Conservation (phyloP, 306 rosid species). For the Cicer yamashitae region DNA sequence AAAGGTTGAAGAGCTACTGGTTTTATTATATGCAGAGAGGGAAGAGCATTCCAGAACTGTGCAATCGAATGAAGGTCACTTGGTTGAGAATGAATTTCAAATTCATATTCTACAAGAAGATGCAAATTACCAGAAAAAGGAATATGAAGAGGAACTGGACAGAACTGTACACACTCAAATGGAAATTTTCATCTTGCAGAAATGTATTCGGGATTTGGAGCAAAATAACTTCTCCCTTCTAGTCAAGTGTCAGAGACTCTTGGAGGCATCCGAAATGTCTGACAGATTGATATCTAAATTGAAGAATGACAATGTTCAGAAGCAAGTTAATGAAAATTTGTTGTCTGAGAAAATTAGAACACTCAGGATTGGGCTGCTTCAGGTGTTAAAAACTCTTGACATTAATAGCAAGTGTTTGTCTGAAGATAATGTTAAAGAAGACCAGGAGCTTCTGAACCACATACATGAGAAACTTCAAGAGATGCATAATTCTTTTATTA, state of each 20-base stretch:
- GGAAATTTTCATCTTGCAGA: slow-evolving; percentile 71
- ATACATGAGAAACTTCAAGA: slow-evolving; percentile 62
- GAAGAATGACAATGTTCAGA: slow-evolving; percentile 61
- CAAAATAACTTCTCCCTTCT: slow-evolving; percentile 57
- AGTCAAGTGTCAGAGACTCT: slow-evolving; percentile 65
- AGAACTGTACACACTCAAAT: slow-evolving; percentile 61
- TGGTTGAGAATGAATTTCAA: slow-evolving; percentile 68
- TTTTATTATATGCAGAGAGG: slow-evolving; percentile 67
- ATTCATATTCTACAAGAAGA: slow-evolving; percentile 66
- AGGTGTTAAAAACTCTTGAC: slow-evolving; percentile 59
- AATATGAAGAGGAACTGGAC: slow-evolving; percentile 73
- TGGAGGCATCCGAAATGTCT: slow-evolving; percentile 64
- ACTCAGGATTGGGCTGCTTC: slow-evolving; percentile 69
- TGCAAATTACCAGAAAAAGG: slow-evolving; percentile 58
- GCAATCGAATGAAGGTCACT: slow-evolving; percentile 53
- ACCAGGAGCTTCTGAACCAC: slow-evolving; percentile 57
- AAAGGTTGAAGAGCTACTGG: slow-evolving; percentile 73
- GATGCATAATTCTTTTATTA: slow-evolving; percentile 44
- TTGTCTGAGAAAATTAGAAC: slow-evolving; percentile 55
- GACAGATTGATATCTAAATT: slow-evolving; percentile 62
- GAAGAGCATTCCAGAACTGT: slow-evolving; percentile 63
- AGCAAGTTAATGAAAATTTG: slow-evolving; percentile 54
- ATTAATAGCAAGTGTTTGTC: slow-evolving; percentile 38
- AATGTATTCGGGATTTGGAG: slow-evolving; percentile 65
- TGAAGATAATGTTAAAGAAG: slow-evolving; percentile 50